Conservation (phyloP, 106 monocot genomes). For the Iris macrosiphon region DNA sequence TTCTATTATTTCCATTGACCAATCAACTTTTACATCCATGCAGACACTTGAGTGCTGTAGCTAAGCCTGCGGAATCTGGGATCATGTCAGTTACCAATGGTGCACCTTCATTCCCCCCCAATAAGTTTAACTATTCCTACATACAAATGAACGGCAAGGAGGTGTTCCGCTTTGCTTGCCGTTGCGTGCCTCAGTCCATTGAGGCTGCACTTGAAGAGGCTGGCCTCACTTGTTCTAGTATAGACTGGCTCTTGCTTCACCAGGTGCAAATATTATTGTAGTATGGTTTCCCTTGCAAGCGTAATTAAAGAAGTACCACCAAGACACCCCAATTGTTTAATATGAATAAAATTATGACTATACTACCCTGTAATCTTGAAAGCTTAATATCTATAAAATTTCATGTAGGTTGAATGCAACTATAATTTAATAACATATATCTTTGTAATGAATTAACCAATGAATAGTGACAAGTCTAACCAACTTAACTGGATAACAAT, state of each 20-base stretch:
- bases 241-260: conserved; percentile 93
- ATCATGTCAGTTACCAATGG: conserved; percentile 43
- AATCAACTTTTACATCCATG: not conserved
- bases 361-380: no score
- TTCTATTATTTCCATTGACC: not conserved
- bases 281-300: no score
- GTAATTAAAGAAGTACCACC: no score
- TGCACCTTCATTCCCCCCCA: conserved; percentile 47
- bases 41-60: conserved; percentile 60
- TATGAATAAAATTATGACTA: no score
- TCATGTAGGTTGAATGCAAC: no score
- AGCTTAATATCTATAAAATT: no score
- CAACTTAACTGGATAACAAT: no score
- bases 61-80: conserved; percentile 18
- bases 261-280: no score
- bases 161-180: conserved; percentile 92
- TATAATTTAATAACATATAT: no score
- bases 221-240: conserved; percentile 44
- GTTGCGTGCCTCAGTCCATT: conserved; percentile 69
- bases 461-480: no score
- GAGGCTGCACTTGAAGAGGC: conserved; percentile 63
- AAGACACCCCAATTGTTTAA: no score
- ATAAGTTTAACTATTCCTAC: conserved; percentile 58
- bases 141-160: conserved; percentile 98
- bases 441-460: no score